These are phyloP conservation scores for Avena sativa DNA, from an alignment of 176 grass and related monocot species.

Conservation along the genomic window DNA sequence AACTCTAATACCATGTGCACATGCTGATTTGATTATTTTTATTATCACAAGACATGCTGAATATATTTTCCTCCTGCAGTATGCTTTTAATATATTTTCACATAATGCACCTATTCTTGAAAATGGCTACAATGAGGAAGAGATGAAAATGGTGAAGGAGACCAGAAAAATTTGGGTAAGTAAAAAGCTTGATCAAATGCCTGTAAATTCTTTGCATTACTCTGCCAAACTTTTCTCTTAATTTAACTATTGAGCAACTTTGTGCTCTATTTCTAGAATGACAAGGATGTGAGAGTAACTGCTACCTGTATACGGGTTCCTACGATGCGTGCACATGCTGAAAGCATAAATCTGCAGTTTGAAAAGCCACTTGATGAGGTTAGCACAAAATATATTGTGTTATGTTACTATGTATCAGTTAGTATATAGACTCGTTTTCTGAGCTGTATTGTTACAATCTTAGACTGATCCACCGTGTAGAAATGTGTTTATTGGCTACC, in stretches of 20 bases:
- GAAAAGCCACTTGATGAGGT: conserved; percentile 96
- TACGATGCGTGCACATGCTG: conserved; percentile 88
- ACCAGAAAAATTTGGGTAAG: conserved; percentile 93
- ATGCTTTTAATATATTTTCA: conserved; percentile 98
- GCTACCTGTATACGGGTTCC: conserved; percentile 96
- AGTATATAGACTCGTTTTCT: conserved; percentile 1
- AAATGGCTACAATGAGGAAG: conserved; percentile 98
- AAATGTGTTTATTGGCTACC: neutral
- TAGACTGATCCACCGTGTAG: neutral
- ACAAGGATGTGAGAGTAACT: conserved; percentile 86
- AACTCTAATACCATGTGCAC: conserved; percentile 1
- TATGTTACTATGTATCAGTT: neutral
- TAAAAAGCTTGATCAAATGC: conserved; percentile 12
- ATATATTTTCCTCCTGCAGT: conserved; percentile 61
- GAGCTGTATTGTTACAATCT: neutral
- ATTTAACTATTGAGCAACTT: neutral
- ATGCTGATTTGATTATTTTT: conserved; percentile 4
- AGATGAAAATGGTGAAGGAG: conserved; percentile 98
- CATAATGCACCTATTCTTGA: conserved; percentile 87
- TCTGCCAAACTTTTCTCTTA: conserved; percentile 9
- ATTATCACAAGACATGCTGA: conserved; percentile 9
- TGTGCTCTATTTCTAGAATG: conserved; percentile 59
- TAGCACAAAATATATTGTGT: conserved; percentile 39
- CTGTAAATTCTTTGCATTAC: conserved; percentile 10
- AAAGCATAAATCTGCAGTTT: conserved; percentile 95